Conservation (phyloP, 1,284 basidiomycete species). For the Sanghuangporus weigelae region DNA sequence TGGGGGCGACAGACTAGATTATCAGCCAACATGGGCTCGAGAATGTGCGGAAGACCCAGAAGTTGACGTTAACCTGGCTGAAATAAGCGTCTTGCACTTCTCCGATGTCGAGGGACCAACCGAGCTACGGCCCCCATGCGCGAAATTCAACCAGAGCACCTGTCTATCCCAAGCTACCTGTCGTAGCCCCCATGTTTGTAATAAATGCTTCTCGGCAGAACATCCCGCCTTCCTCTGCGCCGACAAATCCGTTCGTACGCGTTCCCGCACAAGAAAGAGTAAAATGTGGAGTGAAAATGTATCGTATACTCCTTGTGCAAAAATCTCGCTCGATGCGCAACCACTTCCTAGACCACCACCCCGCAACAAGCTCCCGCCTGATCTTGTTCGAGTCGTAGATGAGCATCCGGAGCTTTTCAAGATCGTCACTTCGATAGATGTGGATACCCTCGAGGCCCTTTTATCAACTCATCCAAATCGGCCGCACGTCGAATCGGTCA, state of each 20-base stretch:
- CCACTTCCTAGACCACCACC: constrained; percentile 11
- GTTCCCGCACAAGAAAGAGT: neutral
- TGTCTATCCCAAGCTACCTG: neutral
- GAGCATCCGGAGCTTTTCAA: constrained; percentile 27
- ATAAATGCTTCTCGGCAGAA: neutral
- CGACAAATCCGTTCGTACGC: no score
- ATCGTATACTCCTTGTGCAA: constrained; percentile 10
- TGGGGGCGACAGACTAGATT: neutral
- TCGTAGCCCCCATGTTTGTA: constrained; percentile 7
- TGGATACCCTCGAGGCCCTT: constrained; percentile 26
- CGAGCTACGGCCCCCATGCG: neutral
- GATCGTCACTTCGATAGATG: constrained; percentile 32
- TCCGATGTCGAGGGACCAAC: neutral
- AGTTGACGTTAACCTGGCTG: constrained; percentile 3
- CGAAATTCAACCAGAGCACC: constrained; percentile 4
- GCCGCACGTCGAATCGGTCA: constrained; percentile 31
- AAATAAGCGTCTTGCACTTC: neutral
- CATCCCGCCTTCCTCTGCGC: neutral
- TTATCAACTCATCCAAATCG: constrained; percentile 32
- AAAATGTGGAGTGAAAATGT: neutral
- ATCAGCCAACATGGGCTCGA: neutral
- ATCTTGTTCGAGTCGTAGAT: neutral
- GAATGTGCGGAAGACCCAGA: constrained; percentile 2
- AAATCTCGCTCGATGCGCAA: constrained; percentile 3
- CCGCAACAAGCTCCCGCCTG: neutral